Conservation (phyloP, 306 rosid species). For the Abrus pulchellus region DNA sequence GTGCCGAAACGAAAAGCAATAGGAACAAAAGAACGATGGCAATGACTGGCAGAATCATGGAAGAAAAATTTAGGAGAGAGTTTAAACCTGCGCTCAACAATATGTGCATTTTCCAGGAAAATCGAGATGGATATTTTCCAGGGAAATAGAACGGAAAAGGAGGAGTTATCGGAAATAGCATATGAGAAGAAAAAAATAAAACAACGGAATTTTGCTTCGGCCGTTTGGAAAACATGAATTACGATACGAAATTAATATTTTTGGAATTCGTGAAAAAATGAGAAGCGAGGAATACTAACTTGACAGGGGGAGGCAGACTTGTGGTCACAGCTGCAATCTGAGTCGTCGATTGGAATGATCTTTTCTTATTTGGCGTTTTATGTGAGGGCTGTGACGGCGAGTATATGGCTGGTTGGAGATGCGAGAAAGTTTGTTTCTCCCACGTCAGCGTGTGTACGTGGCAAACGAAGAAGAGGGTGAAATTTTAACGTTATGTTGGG, state of each 20-base stretch:
- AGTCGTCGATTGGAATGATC: conserved; percentile 15
- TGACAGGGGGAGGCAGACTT: neutral
- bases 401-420: neutral
- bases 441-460: conserved; percentile 16
- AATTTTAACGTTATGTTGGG: neutral
- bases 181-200: conserved; percentile 1
- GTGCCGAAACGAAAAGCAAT: conserved; percentile 22
- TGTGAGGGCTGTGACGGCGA: conserved; percentile 32
- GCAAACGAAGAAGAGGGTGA: conserved; percentile 22
- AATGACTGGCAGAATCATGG: conserved; percentile 12
- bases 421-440: neutral
- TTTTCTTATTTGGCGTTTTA: conserved; percentile 2
- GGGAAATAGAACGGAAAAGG: conserved; percentile 46
- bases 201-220: conserved; percentile 56
- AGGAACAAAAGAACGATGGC: neutral
- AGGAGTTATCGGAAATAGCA: conserved; percentile 18
- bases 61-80: conserved; percentile 30
- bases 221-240: conserved; percentile 53
- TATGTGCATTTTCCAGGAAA: conserved; percentile 51
- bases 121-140: conserved; percentile 52
- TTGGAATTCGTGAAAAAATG: neutral
- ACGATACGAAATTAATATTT: neutral
- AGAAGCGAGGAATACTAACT: neutral
- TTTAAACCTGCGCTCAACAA: conserved; percentile 52
- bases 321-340: conserved; percentile 2